These are phyloP conservation scores for Nigrograna mackinnonii DNA, from an alignment of 2,329 filamentous ascomycete species.

Conservation along the genomic window DNA sequence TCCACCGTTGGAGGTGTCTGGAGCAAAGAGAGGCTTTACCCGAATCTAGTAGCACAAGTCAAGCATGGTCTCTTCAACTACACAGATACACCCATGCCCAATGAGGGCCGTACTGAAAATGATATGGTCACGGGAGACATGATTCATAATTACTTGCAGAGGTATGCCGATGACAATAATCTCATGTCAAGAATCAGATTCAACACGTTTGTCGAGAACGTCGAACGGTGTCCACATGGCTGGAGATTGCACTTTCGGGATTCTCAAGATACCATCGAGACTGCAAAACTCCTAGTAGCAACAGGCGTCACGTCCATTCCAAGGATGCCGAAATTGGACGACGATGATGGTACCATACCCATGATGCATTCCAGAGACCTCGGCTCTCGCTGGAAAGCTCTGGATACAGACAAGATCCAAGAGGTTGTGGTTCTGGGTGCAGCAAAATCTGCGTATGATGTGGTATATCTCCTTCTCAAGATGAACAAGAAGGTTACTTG, in stretches of 20 bases:
- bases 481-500: conserved; percentile 38
- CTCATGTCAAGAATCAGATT: conserved; percentile 3
- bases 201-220: conserved; percentile 4
- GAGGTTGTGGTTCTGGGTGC: conserved; percentile 38
- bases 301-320: conserved; percentile 23
- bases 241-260: too few species aligned
- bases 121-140: conserved; percentile 3
- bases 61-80: conserved; percentile 7
- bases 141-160: conserved; percentile 6
- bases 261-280: conserved; percentile 3
- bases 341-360: conserved; percentile 23
- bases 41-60: conserved; percentile 6
- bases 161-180: conserved; percentile 9
- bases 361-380: conserved; percentile 40
- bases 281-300: conserved; percentile 19
- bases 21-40: conserved; percentile 6
- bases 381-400: conserved; percentile 28
- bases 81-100: conserved; percentile 6
- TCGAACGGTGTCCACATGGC: conserved; percentile 1
- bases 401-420: conserved; percentile 16
- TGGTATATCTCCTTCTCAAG: conserved; percentile 39
- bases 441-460: conserved; percentile 43
- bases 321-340: conserved; percentile 27
- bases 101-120: conserved; percentile 2
- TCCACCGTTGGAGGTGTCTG: conserved; percentile 9